Evolutionary conservation across 148 eudicot genomes (phyloP), one percentile per base, ranked within the genome.

Genomic region (Talinum fruticosum): DNA sequence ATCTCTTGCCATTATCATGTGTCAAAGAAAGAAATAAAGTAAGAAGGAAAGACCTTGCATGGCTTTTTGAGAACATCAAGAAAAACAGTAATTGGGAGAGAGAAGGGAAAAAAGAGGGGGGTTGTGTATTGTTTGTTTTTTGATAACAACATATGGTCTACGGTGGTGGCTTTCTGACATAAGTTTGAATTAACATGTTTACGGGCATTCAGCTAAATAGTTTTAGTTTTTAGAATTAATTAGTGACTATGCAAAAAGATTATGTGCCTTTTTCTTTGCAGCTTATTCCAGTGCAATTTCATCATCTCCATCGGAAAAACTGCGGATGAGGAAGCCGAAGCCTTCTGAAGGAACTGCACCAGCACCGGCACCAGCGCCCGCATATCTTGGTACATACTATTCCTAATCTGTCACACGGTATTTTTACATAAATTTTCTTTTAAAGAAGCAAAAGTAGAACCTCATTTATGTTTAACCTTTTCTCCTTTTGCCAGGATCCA

Each of bases 331-430:
- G 19, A 80, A 70, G 73, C 64, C 62, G 64, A 83, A 80, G 75
- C 84, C 88, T 65, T 79, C 76, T 77, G 33, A 54, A 38, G 80
- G 80, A 75, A 81, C 87, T 72, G 80, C 85, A 12, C 57, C 76
- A 66, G 85, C 83, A 21, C 90, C 90, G 30, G 81, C 89, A 85
- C 90, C 92, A 49, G 86, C 94, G 81, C 91, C 90, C 10, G 41
- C 82, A 35, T 64, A 83, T 85, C 90, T 74, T 86, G 97, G 98
- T 92, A 80, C 44, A 59, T 29, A 69, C 37, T 65, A 10, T 75
- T 66, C 61, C 70, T 51, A 36, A 77, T 24, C 36, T 44, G 18
- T 51, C 13, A 66, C 28, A 16, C 26, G 21, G 8, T 26, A 59
- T 8, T 59, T 8, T 59, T 59, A 59, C 8, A 1, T 28, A 18